These are phyloP conservation scores for Amanita pseudoporphyria DNA, from an alignment of 768 basidiomycete genomes.

Conservation along the genomic window DNA sequence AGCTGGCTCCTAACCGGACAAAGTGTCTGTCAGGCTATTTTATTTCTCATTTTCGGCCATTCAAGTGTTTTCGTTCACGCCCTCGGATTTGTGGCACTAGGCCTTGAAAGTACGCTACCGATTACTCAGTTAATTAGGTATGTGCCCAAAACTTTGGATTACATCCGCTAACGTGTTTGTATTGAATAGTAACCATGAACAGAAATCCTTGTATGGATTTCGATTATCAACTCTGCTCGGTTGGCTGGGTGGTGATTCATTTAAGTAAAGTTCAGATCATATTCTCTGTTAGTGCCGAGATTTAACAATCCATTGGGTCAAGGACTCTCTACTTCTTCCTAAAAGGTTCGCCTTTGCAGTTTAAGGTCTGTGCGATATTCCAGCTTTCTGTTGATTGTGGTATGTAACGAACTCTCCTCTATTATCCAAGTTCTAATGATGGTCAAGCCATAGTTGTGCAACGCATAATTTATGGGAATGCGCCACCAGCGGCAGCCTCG, in stretches of 20 bases:
- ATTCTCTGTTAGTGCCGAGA: neutral
- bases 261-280: constrained; percentile 46
- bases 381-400: constrained; percentile 74
- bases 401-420: constrained; percentile 25
- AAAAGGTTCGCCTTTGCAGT: constrained; percentile 64
- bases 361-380: constrained; percentile 77
- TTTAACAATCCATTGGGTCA: neutral
- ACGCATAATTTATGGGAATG: constrained; percentile 64
- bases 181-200: constrained; percentile 61
- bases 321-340: constrained; percentile 79
- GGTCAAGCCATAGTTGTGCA: constrained; percentile 59
- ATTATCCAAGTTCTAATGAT: constrained; percentile 6
- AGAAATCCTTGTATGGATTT: constrained; percentile 77
- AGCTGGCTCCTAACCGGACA: neutral
- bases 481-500: constrained; percentile 44
- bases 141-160: constrained; percentile 4
- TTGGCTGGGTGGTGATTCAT: constrained; percentile 77
- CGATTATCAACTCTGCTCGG: constrained; percentile 74
- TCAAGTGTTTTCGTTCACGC: constrained; percentile 48
- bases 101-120: constrained; percentile 80
- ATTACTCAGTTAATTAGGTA: constrained; percentile 78
- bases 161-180: neutral
- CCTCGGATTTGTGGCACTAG: constrained; percentile 71
- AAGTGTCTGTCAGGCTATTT: constrained; percentile 59
- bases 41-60: constrained; percentile 66